Base-by-base conservation (phyloP, 768 basidiomycete species). In the Russula foetens region DNA sequence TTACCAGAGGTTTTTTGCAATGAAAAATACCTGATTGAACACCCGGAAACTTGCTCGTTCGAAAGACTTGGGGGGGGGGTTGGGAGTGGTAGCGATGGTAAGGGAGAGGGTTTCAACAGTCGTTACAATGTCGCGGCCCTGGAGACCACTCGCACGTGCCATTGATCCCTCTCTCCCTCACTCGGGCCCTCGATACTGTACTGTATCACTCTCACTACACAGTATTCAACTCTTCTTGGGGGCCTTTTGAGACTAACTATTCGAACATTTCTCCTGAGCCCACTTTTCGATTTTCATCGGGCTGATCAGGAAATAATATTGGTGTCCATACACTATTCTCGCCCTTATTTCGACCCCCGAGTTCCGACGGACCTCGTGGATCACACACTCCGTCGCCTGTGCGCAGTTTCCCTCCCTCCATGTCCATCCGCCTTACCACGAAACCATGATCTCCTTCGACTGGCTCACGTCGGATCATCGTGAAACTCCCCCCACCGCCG, bases 21-120 rank as follows among this genome's bases (percentile, higher is more conserved):
- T 58, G 44, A 61, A 59, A 53, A 59, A 60, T 53, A 48, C 51
- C 31, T 53, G 50, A 62, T 35, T 58, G 45, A 53, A 57, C 44
- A 52, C 56, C 60, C 35, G 61, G 55, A 58, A 33, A 53, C 14
- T 17, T 19, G 1, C 0, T 29, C 24, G 23, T 24, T 28, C 14
- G 48, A 41, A 47, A 43, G 48, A 33, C 9, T 33, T 41, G 35
- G 26, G 39, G 28, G 26, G 23, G 47, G 48, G 39, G 48, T 24
- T n/a, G 39, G 28, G 26, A 31, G 47, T 57, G 39, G 48, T 24
- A 33, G 39, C 17, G 15, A 35, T 24, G 17, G 39, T 23, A 43
- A 6, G 1, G 41, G 7, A 14, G 15, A 35, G 26, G 45, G 12
- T 8, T 23, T 9, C 44, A 24, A 7, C 11, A 28, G 23, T 15